Evolutionary conservation across 78 protist species (phyloP).

Genomic region (Bodo saltans): DNA sequence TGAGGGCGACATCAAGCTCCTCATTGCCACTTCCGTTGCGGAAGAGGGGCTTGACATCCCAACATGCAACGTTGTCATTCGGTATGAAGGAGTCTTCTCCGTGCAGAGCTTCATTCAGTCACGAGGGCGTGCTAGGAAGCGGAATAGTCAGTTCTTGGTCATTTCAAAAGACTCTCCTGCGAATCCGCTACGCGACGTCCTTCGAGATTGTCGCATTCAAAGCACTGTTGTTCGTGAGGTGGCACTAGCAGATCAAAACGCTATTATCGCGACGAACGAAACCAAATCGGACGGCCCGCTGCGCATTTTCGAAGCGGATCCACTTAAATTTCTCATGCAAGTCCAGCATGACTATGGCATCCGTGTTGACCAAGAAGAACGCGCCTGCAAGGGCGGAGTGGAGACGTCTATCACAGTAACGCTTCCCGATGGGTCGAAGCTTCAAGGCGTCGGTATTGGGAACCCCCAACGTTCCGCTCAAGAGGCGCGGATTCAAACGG

Average conservation of each 20-base stretch:
- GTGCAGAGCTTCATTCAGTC: constrained; percentile 7
- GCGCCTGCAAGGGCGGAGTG: too few relatives aligned
- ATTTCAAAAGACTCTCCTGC: not conserved
- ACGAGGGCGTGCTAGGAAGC: constrained; percentile 19
- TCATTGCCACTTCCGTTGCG: constrained; percentile 27
- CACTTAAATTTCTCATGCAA: too few relatives aligned
- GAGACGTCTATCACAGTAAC: too few relatives aligned
- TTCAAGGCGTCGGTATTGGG: too few relatives aligned
- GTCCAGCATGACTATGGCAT: too few relatives aligned
- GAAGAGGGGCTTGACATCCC: constrained; percentile 40
- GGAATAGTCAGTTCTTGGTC: not conserved
- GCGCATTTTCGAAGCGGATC: not conserved
- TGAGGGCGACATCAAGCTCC: not conserved
- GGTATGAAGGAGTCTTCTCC: constrained; percentile 16
- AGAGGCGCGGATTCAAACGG: too few relatives aligned
- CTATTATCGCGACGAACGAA: not conserved
- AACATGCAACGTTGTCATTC: constrained; percentile 5
- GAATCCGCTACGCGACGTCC: not conserved
- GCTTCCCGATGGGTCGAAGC: too few relatives aligned
- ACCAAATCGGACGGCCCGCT: not conserved
- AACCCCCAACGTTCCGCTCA: too few relatives aligned
- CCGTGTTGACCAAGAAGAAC: too few relatives aligned
- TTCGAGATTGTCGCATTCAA: not conserved
- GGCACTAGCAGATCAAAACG: not conserved
- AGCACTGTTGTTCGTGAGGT: not conserved